Evolutionary conservation across 345 rosid genomes (phyloP), one percentile per base, ranked within the genome.

Genomic region (Rhodamnia argentea): DNA sequence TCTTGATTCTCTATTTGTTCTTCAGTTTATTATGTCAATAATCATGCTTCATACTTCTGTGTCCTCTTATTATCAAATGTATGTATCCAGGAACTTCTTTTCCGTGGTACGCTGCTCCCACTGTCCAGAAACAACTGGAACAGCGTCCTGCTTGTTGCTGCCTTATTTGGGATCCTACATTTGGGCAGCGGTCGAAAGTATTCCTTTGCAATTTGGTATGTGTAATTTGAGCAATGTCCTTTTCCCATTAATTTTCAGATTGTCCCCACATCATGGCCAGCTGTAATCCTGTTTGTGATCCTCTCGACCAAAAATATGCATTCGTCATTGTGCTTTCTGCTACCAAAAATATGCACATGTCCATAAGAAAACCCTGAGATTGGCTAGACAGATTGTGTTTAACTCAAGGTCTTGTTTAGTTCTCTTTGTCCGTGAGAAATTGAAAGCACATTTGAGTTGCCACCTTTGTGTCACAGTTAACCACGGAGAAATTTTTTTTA

Each of bases 181-280:
- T 87, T 96, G 52, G 98, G 99, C 18, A 92, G 91, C 37, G 96
- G 99, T 60, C 93, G 97, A 82, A 97, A 96, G 88, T 96, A 91
- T 87, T 97, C 99, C 60, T 97, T 95, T 70, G 97, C 96, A 50
- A 54, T 93, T 84, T 97, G 98, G 99, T 96, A 95, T 18, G 78
- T 16, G 24, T 70, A 20, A 70, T 9, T 16, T 70, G 44, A 70
- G 37, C 78, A 32, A 70, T 18, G 47, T 70, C 44, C 47, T 70
- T 70, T 70, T 37, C 24, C 59, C n/a, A 3, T 56, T 56, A 23
- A 9, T 56, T 23, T 9, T 56, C n/a, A 22, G 59, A 56, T 23
- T 23, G 59, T 56, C 59, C n/a, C n/a, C 12, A 56, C 10, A 56
- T 56, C 26, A 1, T 4, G 9, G 59, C 24, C 59, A 23, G 10